Conservation (phyloP, 768 basidiomycete species). For the Clitopilus hobsonii region DNA sequence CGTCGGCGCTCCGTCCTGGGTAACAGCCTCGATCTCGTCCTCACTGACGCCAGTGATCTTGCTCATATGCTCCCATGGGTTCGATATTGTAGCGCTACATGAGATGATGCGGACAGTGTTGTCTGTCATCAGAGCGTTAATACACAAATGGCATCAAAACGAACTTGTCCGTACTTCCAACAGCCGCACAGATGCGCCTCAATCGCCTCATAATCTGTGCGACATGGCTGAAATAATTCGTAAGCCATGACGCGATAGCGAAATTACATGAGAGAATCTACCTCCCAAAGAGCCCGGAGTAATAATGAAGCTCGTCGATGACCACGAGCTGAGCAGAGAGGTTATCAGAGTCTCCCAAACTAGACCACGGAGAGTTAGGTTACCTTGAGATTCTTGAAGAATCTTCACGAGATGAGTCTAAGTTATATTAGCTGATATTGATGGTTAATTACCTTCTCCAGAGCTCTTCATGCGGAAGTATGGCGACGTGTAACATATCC, state of each 20-base stretch:
- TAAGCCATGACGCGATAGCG: too few relatives aligned
- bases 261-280: slow-evolving; percentile 17
- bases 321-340: slow-evolving; percentile 48
- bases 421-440: background rate
- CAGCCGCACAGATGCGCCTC: slow-evolving; percentile 66
- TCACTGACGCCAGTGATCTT: slow-evolving; percentile 65
- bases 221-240: slow-evolving; percentile 52
- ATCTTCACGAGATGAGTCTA: slow-evolving; percentile 35
- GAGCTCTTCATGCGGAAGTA: slow-evolving; percentile 77
- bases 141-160: background rate
- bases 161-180: slow-evolving; percentile 57
- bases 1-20: slow-evolving; percentile 78
- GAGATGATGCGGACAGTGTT: slow-evolving; percentile 61
- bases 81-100: slow-evolving; percentile 84
- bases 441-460: slow-evolving; percentile 57
- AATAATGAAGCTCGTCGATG: slow-evolving; percentile 87
- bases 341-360: background rate
- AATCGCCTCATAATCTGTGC: slow-evolving; percentile 76
- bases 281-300: slow-evolving; percentile 79
- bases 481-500: slow-evolving; percentile 85
- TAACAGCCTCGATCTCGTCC: slow-evolving; percentile 61
- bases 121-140: slow-evolving; percentile 34
- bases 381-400: slow-evolving; percentile 67
- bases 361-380: background rate
- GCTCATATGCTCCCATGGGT: slow-evolving; percentile 72